A percentile compares a stretch with the other conserved stretches of the same genome.
Evolutionary conservation across 2,329 filamentous ascomycete species (phyloP).

Genomic region (Dactylellina cionopaga): DNA sequence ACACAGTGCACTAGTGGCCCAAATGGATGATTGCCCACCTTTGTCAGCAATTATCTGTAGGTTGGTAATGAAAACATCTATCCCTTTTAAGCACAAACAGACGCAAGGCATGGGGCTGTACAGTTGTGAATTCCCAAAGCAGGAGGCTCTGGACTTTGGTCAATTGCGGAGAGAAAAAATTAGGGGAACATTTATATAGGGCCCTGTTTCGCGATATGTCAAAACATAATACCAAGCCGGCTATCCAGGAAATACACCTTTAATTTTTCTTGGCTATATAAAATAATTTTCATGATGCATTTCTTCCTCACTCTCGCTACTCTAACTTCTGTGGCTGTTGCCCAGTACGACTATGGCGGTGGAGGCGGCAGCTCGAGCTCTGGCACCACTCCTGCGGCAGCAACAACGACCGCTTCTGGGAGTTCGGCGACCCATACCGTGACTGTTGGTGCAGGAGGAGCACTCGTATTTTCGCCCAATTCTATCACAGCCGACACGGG

Average conservation of each 20-base stretch:
- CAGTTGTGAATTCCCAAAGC: not conserved
- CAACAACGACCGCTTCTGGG: not conserved
- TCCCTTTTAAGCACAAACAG: not conserved
- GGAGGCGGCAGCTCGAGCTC: not conserved
- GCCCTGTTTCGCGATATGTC: too few relatives aligned
- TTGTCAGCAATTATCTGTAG: slow-evolving; percentile 10
- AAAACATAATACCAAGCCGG: not conserved
- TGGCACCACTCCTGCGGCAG: not conserved
- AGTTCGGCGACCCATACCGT: slow-evolving; percentile 69
- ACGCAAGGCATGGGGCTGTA: not conserved
- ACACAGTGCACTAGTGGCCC: not conserved
- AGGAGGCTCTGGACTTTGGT: not conserved
- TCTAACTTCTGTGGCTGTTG: slow-evolving; percentile 17
- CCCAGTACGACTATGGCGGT: slow-evolving; percentile 19
- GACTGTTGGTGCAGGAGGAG: slow-evolving; percentile 66
- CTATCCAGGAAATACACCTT: not conserved
- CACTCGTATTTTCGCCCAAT: slow-evolving; percentile 74
- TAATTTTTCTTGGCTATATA: not conserved
- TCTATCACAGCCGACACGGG: slow-evolving; percentile 72
- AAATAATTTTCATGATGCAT: slow-evolving; percentile 17
- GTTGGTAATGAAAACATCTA: slow-evolving; percentile 5
- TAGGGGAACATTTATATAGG: not conserved
- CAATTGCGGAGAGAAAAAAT: not conserved
- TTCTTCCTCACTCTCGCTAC: slow-evolving; percentile 15
- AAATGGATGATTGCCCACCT: not conserved